Evolutionary conservation across 148 eudicot genomes (phyloP).

Genomic region (Simmondsia chinensis): DNA sequence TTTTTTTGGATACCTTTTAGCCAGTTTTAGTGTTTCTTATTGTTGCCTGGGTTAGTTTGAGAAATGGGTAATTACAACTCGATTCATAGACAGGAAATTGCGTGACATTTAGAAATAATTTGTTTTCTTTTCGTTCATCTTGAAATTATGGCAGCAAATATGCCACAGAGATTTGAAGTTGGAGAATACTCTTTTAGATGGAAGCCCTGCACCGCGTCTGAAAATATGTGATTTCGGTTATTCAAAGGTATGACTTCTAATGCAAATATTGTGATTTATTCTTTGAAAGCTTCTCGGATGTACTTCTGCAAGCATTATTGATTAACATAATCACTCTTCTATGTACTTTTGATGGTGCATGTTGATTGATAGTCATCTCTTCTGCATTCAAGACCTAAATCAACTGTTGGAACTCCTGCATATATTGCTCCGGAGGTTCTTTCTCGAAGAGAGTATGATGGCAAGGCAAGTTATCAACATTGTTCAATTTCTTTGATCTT

Average conservation of each 20-base stretch:
- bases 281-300: too few species aligned
- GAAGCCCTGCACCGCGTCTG: slow-evolving; percentile 76
- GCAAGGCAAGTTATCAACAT: slow-evolving; percentile 35
- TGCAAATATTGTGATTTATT: too few species aligned
- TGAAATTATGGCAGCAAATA: slow-evolving; percentile 48
- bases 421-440: slow-evolving; percentile 90
- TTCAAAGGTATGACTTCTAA: slow-evolving; percentile 64
- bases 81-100: too few species aligned
- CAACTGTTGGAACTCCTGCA: slow-evolving; percentile 86
- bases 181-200: slow-evolving; percentile 76
- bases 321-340: neutral
- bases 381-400: slow-evolving; percentile 79
- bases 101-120: too few species aligned
- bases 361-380: slow-evolving; percentile 51
- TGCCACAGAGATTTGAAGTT: slow-evolving; percentile 77
- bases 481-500: neutral
- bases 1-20: too few species aligned
- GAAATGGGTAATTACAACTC: too few species aligned
- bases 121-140: neutral
- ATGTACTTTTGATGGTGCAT: neutral
- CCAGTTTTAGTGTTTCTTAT: too few species aligned
- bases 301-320: too few species aligned
- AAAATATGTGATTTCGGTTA: slow-evolving; percentile 88
- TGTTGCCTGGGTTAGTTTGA: too few species aligned
- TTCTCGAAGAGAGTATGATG: slow-evolving; percentile 72